Conservation (phyloP, 495 filamentous ascomycete species). For the Penicillium parvum region DNA sequence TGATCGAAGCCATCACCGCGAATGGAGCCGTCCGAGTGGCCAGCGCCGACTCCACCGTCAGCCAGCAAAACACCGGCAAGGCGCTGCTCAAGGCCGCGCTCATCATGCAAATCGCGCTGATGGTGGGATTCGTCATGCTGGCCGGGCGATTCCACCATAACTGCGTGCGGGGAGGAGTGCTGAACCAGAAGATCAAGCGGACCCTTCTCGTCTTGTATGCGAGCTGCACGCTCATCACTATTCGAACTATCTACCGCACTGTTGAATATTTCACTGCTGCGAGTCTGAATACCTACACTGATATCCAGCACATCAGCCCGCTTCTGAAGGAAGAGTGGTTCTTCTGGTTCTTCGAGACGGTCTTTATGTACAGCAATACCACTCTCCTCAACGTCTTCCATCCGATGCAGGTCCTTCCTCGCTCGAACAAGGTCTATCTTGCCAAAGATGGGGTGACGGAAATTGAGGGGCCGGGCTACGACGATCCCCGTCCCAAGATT, state of each 20-base stretch:
- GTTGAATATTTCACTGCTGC: constrained; percentile 57
- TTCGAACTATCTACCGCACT: constrained; percentile 62
- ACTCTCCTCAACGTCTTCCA: constrained; percentile 59
- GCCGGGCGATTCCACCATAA: constrained; percentile 56
- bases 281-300: constrained; percentile 29
- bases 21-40: constrained; percentile 61
- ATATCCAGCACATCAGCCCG: constrained; percentile 43
- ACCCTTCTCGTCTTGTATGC: constrained; percentile 58
- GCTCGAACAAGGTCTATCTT: constrained; percentile 60
- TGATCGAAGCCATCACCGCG: constrained; percentile 64
- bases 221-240: constrained; percentile 55
- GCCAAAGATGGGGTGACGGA: constrained; percentile 61
- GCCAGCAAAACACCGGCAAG: constrained; percentile 49
- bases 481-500: constrained; percentile 50
- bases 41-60: constrained; percentile 39
- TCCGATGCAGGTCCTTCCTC: constrained; percentile 57
- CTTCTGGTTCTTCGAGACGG: constrained; percentile 67
- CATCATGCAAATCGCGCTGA: constrained; percentile 62
- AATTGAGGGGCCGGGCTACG: constrained; percentile 58
- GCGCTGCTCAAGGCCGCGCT: constrained; percentile 62
- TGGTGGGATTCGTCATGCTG: constrained; percentile 56
- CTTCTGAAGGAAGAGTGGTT: constrained; percentile 65
- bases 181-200: constrained; percentile 52
- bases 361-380: constrained; percentile 59
- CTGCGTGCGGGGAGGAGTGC: constrained; percentile 49